Conservation (phyloP, 495 filamentous ascomycete genomes). For the Penicillium parvum region DNA sequence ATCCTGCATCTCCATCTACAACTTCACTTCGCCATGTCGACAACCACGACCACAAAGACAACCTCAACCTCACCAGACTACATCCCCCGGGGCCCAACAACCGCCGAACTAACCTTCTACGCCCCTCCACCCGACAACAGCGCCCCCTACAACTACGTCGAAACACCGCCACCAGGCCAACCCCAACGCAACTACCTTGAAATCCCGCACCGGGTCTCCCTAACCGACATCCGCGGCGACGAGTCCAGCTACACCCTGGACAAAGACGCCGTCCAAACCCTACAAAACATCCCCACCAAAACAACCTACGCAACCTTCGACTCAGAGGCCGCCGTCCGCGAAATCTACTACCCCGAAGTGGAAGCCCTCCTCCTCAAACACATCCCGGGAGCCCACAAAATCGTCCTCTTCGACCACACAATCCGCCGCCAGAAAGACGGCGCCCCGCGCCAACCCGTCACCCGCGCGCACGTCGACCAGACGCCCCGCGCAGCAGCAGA, state of each 20-base stretch:
- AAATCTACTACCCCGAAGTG: constrained; percentile 80
- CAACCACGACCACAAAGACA: constrained; percentile 5
- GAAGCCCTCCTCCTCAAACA: constrained; percentile 57
- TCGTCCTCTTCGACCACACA: constrained; percentile 88
- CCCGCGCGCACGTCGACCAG: constrained; percentile 78
- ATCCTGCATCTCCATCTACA: constrained; percentile 1
- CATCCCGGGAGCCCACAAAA: constrained; percentile 56
- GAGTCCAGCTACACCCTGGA: constrained; percentile 64
- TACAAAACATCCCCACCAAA: constrained; percentile 45
- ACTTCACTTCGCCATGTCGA: constrained; percentile 5
- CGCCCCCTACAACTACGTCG: constrained; percentile 66
- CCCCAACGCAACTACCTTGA: constrained; percentile 59
- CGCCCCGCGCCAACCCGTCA: constrained; percentile 60
- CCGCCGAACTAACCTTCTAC: constrained; percentile 65
- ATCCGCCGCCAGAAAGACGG: constrained; percentile 58
- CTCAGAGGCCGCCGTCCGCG: constrained; percentile 58
- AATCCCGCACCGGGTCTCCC: constrained; percentile 37
- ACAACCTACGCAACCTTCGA: constrained; percentile 54
- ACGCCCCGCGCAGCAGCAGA: constrained; percentile 56
- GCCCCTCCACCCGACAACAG: constrained; percentile 57
- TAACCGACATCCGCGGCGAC: constrained; percentile 63
- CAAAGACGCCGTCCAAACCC: constrained; percentile 64
- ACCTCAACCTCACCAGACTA: constrained; percentile 11
- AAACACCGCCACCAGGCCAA: constrained; percentile 53
- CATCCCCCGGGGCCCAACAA: constrained; percentile 65